These are phyloP conservation scores for Beta macrorhiza DNA, from an alignment of 179 eudicot species.

Conservation along the genomic window DNA sequence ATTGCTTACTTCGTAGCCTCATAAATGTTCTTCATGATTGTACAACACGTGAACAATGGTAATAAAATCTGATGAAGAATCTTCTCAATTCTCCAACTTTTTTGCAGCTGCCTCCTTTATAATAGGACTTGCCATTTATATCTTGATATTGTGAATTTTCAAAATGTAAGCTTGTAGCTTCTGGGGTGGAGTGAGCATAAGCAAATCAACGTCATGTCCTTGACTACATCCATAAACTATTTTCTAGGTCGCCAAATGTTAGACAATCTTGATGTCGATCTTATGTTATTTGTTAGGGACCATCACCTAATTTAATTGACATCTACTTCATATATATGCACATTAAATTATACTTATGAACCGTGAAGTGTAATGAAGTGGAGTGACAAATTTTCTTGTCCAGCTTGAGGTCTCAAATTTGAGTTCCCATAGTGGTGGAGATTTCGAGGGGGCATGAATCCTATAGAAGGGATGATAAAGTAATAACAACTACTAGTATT, in stretches of 20 bases:
- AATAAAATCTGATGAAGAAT: constrained; percentile 35
- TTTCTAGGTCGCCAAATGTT: not conserved
- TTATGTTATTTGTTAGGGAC: no score
- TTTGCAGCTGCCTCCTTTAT: constrained; percentile 40
- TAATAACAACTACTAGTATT: no score
- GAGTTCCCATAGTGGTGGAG: no score
- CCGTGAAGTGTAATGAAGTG: no score
- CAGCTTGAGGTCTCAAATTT: not conserved
- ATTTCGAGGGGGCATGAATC: no score
- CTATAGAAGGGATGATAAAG: no score
- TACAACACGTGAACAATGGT: constrained; percentile 41
- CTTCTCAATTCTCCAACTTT: constrained; percentile 43
- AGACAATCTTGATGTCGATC: not conserved
- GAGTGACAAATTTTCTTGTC: no score
- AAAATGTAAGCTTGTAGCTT: not conserved
- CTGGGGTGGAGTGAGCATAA: not conserved
- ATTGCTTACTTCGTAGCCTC: no score
- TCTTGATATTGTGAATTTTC: not conserved
- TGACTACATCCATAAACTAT: no score
- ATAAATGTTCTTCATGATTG: constrained; percentile 19
- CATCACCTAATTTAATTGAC: not conserved
- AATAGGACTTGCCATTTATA: constrained; percentile 34
- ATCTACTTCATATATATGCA: not conserved
- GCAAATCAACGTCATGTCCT: constrained; percentile 18
- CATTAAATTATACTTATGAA: no score